phyloP scores from a whole-genome alignment of 2,329 filamentous ascomycete genomes.

The Cladosporium sphaerospermum region DNA sequence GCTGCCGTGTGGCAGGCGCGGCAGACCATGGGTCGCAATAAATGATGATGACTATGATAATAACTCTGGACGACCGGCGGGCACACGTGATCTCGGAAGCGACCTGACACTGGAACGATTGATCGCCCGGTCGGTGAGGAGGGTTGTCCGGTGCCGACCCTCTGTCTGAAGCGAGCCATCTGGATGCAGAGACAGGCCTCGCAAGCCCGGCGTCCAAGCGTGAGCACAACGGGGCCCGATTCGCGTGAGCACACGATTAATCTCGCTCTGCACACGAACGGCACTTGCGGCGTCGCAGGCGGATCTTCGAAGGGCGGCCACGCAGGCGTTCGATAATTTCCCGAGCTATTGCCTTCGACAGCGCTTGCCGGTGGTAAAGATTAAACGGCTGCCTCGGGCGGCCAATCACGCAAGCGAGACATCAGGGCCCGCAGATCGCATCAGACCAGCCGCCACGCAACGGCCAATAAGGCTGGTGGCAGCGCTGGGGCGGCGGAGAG shows the following conservation, averaged over 20 bases:
- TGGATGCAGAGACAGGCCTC: not conserved
- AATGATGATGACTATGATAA: too few species aligned
- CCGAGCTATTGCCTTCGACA: conserved; percentile 9
- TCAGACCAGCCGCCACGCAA: conserved; percentile 1
- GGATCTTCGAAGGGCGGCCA: not conserved
- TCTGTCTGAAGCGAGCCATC: conserved; percentile 2
- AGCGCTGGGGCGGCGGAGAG: not conserved
- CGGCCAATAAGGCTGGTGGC: conserved; percentile 11
- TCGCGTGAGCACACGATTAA: not conserved
- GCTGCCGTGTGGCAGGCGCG: conserved; percentile 3
- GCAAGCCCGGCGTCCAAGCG: too few species aligned
- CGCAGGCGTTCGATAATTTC: conserved; percentile 5
- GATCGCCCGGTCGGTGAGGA: too few species aligned
- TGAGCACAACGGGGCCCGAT: too few species aligned
- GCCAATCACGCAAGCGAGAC: conserved; percentile 2
- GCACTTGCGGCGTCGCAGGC: conserved; percentile 3
- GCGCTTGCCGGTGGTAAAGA: conserved; percentile 10
- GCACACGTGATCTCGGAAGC: too few species aligned
- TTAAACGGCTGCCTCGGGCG: not conserved
- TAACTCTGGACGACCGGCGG: too few species aligned
- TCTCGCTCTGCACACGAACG: conserved; percentile 3
- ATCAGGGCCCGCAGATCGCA: not conserved
- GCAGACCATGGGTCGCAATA: too few species aligned
- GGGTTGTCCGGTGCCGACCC: not conserved
- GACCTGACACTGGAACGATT: too few species aligned